Evolutionary conservation across 331 rosid genomes (phyloP).

Genomic region (Erythrophleum ivorense): DNA sequence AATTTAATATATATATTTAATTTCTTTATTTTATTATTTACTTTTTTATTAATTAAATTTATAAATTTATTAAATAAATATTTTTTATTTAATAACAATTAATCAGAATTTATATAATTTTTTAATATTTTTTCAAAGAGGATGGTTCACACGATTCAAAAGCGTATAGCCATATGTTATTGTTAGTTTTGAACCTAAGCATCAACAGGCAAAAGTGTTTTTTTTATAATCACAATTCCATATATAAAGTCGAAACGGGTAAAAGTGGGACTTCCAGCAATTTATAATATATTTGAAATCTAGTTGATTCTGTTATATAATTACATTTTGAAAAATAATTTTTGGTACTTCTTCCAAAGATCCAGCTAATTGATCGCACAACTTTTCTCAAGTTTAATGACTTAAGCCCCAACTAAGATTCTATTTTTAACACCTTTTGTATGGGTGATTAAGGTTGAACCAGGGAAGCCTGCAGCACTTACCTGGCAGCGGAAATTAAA

Average conservation of each 20-base stretch:
- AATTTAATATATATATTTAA: no score
- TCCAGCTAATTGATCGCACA: background rate
- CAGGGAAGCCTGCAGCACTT: slow-evolving; percentile 66
- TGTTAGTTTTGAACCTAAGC: background rate
- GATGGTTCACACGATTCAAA: slow-evolving; percentile 17
- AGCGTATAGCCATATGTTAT: slow-evolving; percentile 9
- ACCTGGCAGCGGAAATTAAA: slow-evolving; percentile 82
- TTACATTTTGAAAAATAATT: slow-evolving; percentile 6
- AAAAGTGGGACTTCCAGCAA: background rate
- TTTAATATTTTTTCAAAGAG: background rate
- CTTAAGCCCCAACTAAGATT: slow-evolving; percentile 4
- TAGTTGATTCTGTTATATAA: slow-evolving; percentile 13
- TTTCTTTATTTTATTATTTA: no score
- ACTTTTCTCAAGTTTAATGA: slow-evolving; percentile 24
- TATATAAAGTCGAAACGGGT: slow-evolving; percentile 5
- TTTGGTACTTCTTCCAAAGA: background rate
- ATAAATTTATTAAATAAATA: no score
- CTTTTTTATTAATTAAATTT: no score
- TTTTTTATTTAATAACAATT: no score
- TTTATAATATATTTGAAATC: background rate
- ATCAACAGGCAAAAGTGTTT: background rate
- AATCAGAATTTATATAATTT: no score
- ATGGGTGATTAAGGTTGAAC: slow-evolving; percentile 56
- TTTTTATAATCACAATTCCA: background rate
- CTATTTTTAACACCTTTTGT: slow-evolving; percentile 22